These are phyloP conservation scores for Cocos nucifera DNA, from an alignment of 176 grass and related monocot species.

Conservation along the genomic window DNA sequence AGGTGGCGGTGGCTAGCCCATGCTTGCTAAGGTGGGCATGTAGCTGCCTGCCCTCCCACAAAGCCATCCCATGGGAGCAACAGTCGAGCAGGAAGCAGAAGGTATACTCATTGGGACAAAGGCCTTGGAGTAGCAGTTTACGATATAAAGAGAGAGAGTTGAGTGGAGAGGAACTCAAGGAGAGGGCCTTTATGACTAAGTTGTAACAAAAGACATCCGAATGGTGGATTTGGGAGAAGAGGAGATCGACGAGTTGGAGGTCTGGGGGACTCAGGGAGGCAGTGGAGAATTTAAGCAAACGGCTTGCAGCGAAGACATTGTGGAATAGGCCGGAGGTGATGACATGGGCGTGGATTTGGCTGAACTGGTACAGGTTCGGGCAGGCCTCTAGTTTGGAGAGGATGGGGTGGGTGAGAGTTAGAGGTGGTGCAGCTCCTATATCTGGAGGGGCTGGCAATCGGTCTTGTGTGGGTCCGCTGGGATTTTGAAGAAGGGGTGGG, in stretches of 20 bases:
- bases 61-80: neutral
- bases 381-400: conserved; percentile 9
- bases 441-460: neutral
- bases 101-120: too few species aligned
- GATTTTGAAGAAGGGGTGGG: neutral
- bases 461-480: neutral
- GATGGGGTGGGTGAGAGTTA: conserved; percentile 2
- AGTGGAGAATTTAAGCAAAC: neutral
- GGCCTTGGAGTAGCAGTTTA: too few species aligned
- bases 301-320: conserved; percentile 8
- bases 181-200: conserved; percentile 4
- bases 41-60: neutral
- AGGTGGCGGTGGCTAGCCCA: neutral
- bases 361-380: conserved; percentile 1
- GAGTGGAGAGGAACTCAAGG: too few species aligned
- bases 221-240: conserved; percentile 18
- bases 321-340: conserved; percentile 1
- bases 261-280: neutral
- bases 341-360: conserved; percentile 8
- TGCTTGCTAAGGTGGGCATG: conserved; percentile 6
- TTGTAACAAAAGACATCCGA: conserved; percentile 11
- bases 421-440: neutral
- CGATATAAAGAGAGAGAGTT: too few species aligned
- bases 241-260: neutral
- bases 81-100: too few species aligned